These are phyloP conservation scores for Perkinsela sp. DNA, from an alignment of 208 protist species.

Conservation along the genomic window DNA sequence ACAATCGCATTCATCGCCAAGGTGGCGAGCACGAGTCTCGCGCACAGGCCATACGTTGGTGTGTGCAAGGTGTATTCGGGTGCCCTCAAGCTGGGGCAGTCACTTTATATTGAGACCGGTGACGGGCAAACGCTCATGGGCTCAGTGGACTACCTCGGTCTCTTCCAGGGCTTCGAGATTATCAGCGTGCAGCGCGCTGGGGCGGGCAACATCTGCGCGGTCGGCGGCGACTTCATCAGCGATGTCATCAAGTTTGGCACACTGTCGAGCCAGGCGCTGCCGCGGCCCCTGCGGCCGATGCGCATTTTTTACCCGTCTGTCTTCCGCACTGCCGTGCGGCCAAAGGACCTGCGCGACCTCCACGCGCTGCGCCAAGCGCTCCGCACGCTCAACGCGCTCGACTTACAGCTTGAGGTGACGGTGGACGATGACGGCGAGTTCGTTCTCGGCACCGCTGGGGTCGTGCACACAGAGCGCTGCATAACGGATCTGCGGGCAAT, in stretches of 20 bases:
- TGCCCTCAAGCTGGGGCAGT: neutral
- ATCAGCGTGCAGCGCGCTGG: neutral
- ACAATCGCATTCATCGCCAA: neutral
- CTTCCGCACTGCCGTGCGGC: slow-evolving; percentile 78
- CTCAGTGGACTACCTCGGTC: neutral
- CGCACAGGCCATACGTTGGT: neutral
- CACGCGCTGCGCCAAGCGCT: slow-evolving; percentile 41
- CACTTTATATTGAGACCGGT: neutral
- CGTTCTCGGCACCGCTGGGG: slow-evolving; percentile 76
- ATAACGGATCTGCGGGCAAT: slow-evolving; percentile 72
- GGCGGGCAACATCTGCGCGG: neutral
- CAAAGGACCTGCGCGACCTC: slow-evolving; percentile 38
- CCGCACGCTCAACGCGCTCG: slow-evolving; percentile 73
- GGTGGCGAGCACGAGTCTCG: neutral
- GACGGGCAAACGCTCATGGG: neutral
- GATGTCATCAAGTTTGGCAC: neutral
- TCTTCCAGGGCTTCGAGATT: neutral
- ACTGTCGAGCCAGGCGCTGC: neutral
- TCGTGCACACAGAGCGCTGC: slow-evolving; percentile 84
- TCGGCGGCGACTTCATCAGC: neutral
- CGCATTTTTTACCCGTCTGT: slow-evolving; percentile 31
- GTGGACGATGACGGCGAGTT: slow-evolving; percentile 80
- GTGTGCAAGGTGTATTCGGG: neutral
- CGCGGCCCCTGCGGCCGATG: neutral
- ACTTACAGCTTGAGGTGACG: slow-evolving; percentile 70